A percentile compares a stretch with the other conserved stretches of the same genome.
These are phyloP conservation scores for Pythium dissimile DNA, from an alignment of 352 stramenopile species.

Conservation along the genomic window DNA sequence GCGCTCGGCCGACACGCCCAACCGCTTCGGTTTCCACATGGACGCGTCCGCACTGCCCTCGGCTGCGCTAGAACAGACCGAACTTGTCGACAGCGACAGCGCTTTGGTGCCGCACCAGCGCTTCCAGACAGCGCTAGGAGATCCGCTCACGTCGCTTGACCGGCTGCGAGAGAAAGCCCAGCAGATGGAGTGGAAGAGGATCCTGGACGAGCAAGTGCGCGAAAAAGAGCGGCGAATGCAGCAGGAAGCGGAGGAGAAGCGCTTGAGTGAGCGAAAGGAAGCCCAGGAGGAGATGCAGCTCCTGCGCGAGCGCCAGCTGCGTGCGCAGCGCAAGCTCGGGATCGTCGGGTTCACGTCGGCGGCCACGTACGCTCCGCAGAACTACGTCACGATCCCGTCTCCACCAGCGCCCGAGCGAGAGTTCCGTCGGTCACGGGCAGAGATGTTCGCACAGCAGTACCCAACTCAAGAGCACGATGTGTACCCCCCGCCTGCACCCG, in stretches of 20 bases:
- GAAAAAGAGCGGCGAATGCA: constrained; percentile 59
- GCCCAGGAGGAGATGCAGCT: constrained; percentile 50
- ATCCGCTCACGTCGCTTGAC: constrained; percentile 32
- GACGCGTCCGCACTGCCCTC: constrained; percentile 14
- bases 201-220: constrained; percentile 71
- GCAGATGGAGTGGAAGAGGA: constrained; percentile 62
- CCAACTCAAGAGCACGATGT: background rate
- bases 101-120: constrained; percentile 29
- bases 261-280: constrained; percentile 32
- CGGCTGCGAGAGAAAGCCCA: constrained; percentile 57
- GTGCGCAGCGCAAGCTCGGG: constrained; percentile 45
- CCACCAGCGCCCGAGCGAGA: constrained; percentile 5
- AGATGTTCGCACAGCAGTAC: background rate
- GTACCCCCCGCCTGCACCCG: constrained; percentile 27
- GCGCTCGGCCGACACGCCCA: constrained; percentile 24
- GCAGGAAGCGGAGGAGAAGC: constrained; percentile 37
- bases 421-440: background rate
- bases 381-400: constrained; percentile 17
- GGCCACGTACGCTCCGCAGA: constrained; percentile 5
- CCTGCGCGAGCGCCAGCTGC: constrained; percentile 54
- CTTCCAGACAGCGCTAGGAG: constrained; percentile 55
- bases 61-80: background rate
- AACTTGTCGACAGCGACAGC: constrained; percentile 18
- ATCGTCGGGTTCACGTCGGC: constrained; percentile 3
- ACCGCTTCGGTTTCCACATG: constrained; percentile 13